Evolutionary conservation across 805 yeast genomes (phyloP).

Genomic region (Kluyveromyces lactis): DNA sequence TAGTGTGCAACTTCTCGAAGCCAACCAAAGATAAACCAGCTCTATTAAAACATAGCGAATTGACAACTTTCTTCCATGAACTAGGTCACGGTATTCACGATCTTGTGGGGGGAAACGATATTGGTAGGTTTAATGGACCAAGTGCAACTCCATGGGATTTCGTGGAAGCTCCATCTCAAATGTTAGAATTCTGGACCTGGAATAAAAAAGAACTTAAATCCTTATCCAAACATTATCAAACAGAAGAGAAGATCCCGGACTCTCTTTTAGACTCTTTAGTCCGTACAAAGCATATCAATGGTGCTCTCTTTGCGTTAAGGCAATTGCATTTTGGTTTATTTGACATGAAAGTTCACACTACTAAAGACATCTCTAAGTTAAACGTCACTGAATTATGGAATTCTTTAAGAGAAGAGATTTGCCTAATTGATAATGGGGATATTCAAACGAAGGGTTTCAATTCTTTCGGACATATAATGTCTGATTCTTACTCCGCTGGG

Average conservation of each 20-base stretch:
- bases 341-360: constrained; percentile 64
- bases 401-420: constrained; percentile 51
- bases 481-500: constrained; percentile 80
- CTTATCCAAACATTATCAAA: constrained; percentile 59
- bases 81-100: constrained; percentile 86
- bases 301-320: constrained; percentile 61
- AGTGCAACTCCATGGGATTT: constrained; percentile 76
- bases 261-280: constrained; percentile 50
- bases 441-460: constrained; percentile 56
- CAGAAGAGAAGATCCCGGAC: constrained; percentile 50
- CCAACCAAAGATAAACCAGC: constrained; percentile 65
- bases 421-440: constrained; percentile 49
- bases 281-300: constrained; percentile 65
- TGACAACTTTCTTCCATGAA: constrained; percentile 81
- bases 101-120: constrained; percentile 55
- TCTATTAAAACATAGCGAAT: constrained; percentile 67
- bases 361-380: constrained; percentile 35
- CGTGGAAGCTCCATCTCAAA: constrained; percentile 87
- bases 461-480: constrained; percentile 69
- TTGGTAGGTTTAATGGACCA: constrained; percentile 62
- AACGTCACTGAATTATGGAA: constrained; percentile 59
- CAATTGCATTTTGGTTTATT: constrained; percentile 74
- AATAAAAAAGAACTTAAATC: constrained; percentile 46
- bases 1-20: constrained; percentile 79
- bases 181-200: constrained; percentile 89